These are phyloP conservation scores for Cinchona pubescens DNA, from an alignment of 257 asterid species.

Conservation along the genomic window DNA sequence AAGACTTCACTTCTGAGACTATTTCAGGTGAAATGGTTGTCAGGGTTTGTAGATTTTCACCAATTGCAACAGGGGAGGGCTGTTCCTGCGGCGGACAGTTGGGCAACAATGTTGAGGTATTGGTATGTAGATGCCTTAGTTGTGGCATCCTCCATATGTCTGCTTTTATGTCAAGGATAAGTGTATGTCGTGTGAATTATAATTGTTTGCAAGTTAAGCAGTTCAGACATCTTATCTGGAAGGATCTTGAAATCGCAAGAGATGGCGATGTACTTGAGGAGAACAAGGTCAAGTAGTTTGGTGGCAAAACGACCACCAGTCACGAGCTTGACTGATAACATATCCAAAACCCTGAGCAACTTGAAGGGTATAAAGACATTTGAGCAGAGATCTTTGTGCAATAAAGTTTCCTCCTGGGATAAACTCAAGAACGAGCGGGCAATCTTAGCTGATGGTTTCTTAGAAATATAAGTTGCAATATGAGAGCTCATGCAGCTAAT, in stretches of 20 bases:
- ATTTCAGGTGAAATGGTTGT: conserved; percentile 55
- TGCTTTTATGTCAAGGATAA: conserved; percentile 13
- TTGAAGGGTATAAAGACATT: conserved; percentile 27
- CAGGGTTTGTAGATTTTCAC: conserved; percentile 50
- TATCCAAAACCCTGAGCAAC: conserved; percentile 39
- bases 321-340: conserved; percentile 28
- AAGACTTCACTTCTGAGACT: conserved; percentile 54
- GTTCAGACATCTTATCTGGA: conserved; percentile 14
- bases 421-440: conserved; percentile 19
- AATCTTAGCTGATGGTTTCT: no score
- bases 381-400: neutral
- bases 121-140: conserved; percentile 20
- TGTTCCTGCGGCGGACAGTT: conserved; percentile 31
- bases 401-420: conserved; percentile 3
- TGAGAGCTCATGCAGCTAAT: no score
- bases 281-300: neutral
- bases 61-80: conserved; percentile 21
- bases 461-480: no score
- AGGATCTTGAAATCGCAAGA: conserved; percentile 14
- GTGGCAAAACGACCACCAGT: conserved; percentile 6
- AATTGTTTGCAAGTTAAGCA: conserved; percentile 27
- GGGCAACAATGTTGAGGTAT: conserved; percentile 25
- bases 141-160: conserved; percentile 18
- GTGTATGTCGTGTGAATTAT: conserved; percentile 14
- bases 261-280: conserved; percentile 16